Percentiles rank a stretch among this genome's conserved stretches.
Conservation (phyloP, 139 green algal species). For the Picochlorum sp. region DNA sequence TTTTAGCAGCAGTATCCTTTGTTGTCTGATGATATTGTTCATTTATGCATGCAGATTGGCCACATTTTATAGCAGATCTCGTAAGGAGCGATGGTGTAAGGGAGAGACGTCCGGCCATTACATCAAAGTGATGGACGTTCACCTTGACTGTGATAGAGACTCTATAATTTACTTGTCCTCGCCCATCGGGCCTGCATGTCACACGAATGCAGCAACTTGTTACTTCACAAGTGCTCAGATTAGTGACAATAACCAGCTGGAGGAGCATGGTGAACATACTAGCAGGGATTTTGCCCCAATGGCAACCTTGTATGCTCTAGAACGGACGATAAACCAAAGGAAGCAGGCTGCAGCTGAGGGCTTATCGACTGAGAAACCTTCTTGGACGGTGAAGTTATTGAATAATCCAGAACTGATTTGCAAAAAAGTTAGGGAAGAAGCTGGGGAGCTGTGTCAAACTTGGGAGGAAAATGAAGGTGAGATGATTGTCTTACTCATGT, state of each 20-base stretch:
- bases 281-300: constrained; percentile 27
- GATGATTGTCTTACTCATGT: no score
- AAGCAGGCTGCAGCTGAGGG: constrained; percentile 20
- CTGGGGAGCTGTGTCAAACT: constrained; percentile 88
- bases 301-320: constrained; percentile 70
- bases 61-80: constrained; percentile 91
- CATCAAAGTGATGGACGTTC: constrained; percentile 69
- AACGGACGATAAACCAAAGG: constrained; percentile 74
- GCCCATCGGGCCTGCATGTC: constrained; percentile 79
- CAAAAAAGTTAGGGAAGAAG: constrained; percentile 90
- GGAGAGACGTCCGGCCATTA: constrained; percentile 92
- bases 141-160: constrained; percentile 88
- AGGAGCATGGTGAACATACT: constrained; percentile 27
- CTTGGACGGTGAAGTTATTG: constrained; percentile 85
- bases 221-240: constrained; percentile 56
- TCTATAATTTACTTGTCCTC: constrained; percentile 87
- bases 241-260: constrained; percentile 4
- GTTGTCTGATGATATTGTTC: neutral
- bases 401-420: constrained; percentile 79
- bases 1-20: neutral
- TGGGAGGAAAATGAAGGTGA: constrained; percentile 71
- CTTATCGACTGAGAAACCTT: constrained; percentile 50
- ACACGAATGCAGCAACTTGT: constrained; percentile 87
- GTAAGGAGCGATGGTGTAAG: constrained; percentile 92
- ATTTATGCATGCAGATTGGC: constrained; percentile 50